phyloP scores from a whole-genome alignment of 768 basidiomycete species.

The Boletus patriciae region DNA sequence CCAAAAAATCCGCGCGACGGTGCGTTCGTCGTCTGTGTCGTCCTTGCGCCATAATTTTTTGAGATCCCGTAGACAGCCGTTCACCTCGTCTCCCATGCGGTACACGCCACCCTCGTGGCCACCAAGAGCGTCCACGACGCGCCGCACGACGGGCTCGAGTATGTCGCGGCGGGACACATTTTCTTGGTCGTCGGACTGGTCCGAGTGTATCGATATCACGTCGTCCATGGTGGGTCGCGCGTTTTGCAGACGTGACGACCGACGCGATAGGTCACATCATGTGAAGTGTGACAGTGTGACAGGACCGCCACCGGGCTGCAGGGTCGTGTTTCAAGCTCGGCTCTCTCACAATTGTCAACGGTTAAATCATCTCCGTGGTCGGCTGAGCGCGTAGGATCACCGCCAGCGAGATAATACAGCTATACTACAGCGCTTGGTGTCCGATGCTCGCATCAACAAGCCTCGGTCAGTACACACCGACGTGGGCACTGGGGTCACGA shows the following conservation, averaged over 20 bases:
- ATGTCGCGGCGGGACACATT: constrained; percentile 48
- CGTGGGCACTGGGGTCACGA: constrained; percentile 27
- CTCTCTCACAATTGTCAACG: constrained; percentile 11
- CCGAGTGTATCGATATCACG: constrained; percentile 35
- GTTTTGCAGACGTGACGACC: constrained; percentile 14
- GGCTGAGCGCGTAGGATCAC: not conserved
- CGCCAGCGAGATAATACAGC: constrained; percentile 1
- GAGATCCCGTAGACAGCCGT: constrained; percentile 86
- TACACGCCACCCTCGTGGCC: constrained; percentile 68
- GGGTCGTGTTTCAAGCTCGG: constrained; percentile 7
- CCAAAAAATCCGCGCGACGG: constrained; percentile 91
- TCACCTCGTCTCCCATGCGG: constrained; percentile 77
- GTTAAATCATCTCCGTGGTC: constrained; percentile 17
- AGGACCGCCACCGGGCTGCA: not conserved
- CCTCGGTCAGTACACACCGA: not conserved
- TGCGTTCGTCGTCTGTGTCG: constrained; percentile 95
- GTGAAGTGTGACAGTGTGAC: constrained; percentile 15
- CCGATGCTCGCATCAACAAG: not conserved
- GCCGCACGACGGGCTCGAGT: constrained; percentile 65
- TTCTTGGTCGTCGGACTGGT: constrained; percentile 29
- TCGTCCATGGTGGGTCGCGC: constrained; percentile 25
- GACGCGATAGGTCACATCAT: constrained; percentile 33
- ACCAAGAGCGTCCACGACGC: constrained; percentile 79
- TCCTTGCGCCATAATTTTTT: constrained; percentile 97
- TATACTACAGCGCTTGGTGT: not conserved